Conservation (phyloP, 2,329 filamentous ascomycete species). For the Trichoderma harzianum region DNA sequence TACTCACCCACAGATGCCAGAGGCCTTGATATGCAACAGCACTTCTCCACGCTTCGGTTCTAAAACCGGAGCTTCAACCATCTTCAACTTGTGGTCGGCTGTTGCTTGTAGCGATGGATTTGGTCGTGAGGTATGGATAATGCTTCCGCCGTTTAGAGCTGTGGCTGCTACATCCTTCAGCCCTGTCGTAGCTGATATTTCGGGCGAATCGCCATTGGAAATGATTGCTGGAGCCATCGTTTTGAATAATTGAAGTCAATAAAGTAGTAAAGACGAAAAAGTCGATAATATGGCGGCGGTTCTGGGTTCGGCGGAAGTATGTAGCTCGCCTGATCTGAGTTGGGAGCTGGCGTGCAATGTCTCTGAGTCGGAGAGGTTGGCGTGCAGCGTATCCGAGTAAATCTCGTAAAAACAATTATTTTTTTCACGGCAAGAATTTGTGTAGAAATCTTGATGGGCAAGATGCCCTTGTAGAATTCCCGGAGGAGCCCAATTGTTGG, state of each 20-base stretch:
- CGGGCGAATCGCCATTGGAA: background rate
- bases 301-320: background rate
- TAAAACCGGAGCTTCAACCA: background rate
- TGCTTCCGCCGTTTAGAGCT: background rate
- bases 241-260: no score
- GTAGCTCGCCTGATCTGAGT: background rate
- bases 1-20: constrained; percentile 10
- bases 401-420: background rate
- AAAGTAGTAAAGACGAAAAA: background rate
- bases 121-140: background rate
- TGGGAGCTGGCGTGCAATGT: no score
- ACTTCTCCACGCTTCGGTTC: background rate
- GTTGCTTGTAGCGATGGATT: constrained; percentile 9
- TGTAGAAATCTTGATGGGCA: no score
- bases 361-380: no score
- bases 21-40: background rate
- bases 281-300: background rate
- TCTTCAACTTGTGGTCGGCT: background rate
- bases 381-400: background rate
- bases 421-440: background rate
- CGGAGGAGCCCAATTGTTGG: background rate
- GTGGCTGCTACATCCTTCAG: background rate
- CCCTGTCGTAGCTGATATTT: background rate
- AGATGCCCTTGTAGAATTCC: background rate
- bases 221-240: background rate